Conservation (phyloP, 2,329 filamentous ascomycete species). For the Colletotrichum orbiculare region DNA sequence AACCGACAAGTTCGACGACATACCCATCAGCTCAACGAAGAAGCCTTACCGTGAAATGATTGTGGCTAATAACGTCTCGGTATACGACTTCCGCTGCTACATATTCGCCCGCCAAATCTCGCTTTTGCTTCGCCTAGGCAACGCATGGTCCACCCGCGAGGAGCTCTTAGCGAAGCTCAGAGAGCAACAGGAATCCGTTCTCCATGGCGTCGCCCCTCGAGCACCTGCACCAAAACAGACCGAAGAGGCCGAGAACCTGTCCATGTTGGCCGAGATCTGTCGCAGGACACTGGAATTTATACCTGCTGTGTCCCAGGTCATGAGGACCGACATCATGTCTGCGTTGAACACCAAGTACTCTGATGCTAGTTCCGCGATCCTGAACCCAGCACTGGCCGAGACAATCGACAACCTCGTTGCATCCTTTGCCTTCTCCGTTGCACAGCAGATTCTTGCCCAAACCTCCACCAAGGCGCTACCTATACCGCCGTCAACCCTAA, state of each 20-base stretch:
- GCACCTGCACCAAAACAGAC: conserved; percentile 59
- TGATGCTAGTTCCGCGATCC: conserved; percentile 43
- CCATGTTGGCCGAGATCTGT: conserved; percentile 87
- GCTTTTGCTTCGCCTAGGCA: conserved; percentile 84
- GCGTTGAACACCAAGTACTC: conserved; percentile 55
- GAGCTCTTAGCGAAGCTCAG: conserved; percentile 71
- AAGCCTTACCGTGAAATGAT: conserved; percentile 94
- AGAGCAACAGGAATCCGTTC: conserved; percentile 69
- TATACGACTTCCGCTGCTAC: conserved; percentile 95
- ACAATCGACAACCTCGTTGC: conserved; percentile 79
- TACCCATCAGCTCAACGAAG: conserved; percentile 70
- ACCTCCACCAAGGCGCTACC: conserved; percentile 76
- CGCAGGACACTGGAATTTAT: conserved; percentile 86
- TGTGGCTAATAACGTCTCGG: conserved; percentile 91
- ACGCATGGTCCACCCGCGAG: conserved; percentile 71
- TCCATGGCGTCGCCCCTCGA: conserved; percentile 67
- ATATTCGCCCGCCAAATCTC: conserved; percentile 91
- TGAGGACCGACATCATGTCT: conserved; percentile 81
- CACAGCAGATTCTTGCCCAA: conserved; percentile 81
- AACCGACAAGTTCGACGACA: conserved; percentile 61
- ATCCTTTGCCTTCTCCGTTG: conserved; percentile 81
- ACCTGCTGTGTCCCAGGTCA: conserved; percentile 79
- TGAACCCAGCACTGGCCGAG: conserved; percentile 56
- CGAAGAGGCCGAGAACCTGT: conserved; percentile 78
- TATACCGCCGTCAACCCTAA: conserved; percentile 70